Conservation (phyloP, 306 rosid species). For the Potentilla sterilis region DNA sequence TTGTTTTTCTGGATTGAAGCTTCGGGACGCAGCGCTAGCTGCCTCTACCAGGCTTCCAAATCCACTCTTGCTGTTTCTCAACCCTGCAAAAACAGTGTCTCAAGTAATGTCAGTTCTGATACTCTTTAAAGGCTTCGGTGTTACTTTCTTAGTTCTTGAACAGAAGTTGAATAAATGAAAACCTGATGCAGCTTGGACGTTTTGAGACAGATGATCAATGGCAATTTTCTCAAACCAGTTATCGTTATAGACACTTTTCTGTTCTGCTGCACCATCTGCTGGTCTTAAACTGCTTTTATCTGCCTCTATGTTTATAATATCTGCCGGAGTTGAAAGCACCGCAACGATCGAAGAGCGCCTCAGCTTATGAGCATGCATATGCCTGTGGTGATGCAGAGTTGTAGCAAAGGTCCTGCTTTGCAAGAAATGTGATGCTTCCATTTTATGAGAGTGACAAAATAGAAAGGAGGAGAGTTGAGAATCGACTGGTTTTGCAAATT, state of each 20-base stretch:
- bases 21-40: conserved; percentile 46
- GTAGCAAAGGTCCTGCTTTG: conserved; percentile 29
- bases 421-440: conserved; percentile 54
- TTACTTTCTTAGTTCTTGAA: neutral
- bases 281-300: conserved; percentile 1
- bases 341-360: conserved; percentile 32
- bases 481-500: neutral
- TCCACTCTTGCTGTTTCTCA: conserved; percentile 59
- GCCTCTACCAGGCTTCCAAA: conserved; percentile 78
- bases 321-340: conserved; percentile 49
- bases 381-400: conserved; percentile 28
- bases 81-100: conserved; percentile 40
- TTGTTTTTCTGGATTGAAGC: conserved; percentile 50
- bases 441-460: conserved; percentile 17
- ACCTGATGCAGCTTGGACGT: conserved; percentile 86
- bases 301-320: neutral
- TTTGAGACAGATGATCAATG: conserved; percentile 59
- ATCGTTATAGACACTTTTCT: conserved; percentile 42
- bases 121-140: neutral
- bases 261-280: conserved; percentile 1
- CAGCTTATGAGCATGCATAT: conserved; percentile 16
- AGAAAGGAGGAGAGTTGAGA: neutral
- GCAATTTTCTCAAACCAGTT: conserved; percentile 74
- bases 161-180: conserved; percentile 8
- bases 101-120: neutral